Base-by-base conservation (phyloP, 768 basidiomycete genomes). In the Amanita molliuscula region DNA sequence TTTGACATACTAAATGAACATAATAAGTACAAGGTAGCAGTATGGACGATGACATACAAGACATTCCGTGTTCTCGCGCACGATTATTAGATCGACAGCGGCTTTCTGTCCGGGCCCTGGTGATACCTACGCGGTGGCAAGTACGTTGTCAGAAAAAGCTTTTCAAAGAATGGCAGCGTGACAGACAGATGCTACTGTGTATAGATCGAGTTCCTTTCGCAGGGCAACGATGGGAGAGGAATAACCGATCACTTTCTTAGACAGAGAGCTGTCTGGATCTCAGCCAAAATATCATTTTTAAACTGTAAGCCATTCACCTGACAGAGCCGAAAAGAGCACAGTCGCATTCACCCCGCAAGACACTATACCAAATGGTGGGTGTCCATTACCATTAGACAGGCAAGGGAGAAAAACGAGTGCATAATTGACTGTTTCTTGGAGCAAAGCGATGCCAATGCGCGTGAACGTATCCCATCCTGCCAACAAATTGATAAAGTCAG, bases 11-110 rank as follows among this genome's bases (percentile, higher is more conserved):
- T 95, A 59, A 10, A 54, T 26, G 37, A 36, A 37, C 33, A 47
- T 9, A 13, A 23, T 16, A 6, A 28, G 9, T 48, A 21, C 20
- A 20, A 3, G 1, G 6, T 28, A 23, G 16, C n/a, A 3, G 4
- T 34, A 28, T 11, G 28, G 18, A 13, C 23, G 20, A 28, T 38
- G 13, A 29, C 84, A 41, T 62, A 94, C 94, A 56, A 99, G 72
- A 62, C 96, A 99, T 68, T 99, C 96, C 1, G 96, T 99, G 66
- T 99, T 99, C 68, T 99, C 96, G 40, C 96, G 82, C 25, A 98
- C 93, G 44, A 99, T 95, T 38, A 97, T 82, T 60, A 98, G 77
- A 68, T 99, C 91, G 5, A 95, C 78, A 2, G 69, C 62, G 31
- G 88, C 77, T 55, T 76, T 74, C 56, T 75, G 73, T 15, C 73